Conservation (phyloP, 768 basidiomycete species). For the Crucibulum laeve region DNA sequence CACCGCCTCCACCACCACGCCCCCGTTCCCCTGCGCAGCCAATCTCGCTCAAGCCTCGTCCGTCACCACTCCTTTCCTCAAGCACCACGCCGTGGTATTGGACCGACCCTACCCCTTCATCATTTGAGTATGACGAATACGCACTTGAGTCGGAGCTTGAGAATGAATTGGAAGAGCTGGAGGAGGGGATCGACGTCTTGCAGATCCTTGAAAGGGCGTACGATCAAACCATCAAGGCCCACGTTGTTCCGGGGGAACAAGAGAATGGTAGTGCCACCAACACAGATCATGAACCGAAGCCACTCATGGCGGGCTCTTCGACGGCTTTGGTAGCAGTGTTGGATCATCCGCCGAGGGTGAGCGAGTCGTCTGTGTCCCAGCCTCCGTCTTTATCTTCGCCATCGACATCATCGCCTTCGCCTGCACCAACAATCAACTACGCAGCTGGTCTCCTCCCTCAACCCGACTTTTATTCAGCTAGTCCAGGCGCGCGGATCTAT, state of each 20-base stretch:
- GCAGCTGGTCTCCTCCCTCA: not conserved
- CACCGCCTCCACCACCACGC: constrained; percentile 5
- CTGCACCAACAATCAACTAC: not conserved
- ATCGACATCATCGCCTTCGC: not conserved
- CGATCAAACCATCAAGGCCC: constrained; percentile 58
- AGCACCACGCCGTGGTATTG: constrained; percentile 14
- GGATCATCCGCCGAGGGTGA: constrained; percentile 31
- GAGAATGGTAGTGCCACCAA: constrained; percentile 5
- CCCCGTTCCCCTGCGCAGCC: too few relatives aligned
- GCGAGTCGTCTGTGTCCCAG: constrained; percentile 2
- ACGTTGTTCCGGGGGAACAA: constrained; percentile 33
- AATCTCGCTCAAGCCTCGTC: constrained; percentile 4
- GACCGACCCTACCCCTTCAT: constrained; percentile 8
- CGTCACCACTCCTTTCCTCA: constrained; percentile 14
- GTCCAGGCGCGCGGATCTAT: not conserved
- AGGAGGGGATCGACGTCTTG: constrained; percentile 67
- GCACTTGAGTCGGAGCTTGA: constrained; percentile 22
- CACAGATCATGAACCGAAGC: constrained; percentile 16
- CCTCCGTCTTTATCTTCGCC: constrained; percentile 1
- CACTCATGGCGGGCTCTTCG: constrained; percentile 58
- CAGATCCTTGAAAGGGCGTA: constrained; percentile 69
- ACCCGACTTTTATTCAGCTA: not conserved
- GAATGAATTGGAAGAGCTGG: constrained; percentile 53
- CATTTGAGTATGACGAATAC: constrained; percentile 1
- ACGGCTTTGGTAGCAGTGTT: constrained; percentile 67